Evolutionary conservation across 352 stramenopile genomes (phyloP).

Genomic region (Phytophthora ohioensis): DNA sequence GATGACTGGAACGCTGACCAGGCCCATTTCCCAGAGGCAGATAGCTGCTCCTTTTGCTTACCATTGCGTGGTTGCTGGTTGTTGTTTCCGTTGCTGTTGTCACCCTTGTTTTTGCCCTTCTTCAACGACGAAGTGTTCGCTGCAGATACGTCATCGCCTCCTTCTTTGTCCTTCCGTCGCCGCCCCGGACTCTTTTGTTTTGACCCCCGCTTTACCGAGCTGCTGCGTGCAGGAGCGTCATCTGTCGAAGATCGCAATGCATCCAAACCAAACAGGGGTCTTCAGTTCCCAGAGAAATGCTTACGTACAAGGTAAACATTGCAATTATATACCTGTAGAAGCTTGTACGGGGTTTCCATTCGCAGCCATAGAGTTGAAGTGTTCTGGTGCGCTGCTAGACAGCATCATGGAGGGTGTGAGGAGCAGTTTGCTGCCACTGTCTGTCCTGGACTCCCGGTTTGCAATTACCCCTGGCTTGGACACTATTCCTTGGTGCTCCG

Average conservation of each 20-base stretch:
- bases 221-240: slow-evolving; percentile 43
- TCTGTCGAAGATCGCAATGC: slow-evolving; percentile 35
- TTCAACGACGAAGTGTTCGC: slow-evolving; percentile 26
- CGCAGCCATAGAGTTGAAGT: slow-evolving; percentile 32
- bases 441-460: slow-evolving; percentile 29
- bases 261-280: slow-evolving; percentile 20
- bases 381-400: slow-evolving; percentile 66
- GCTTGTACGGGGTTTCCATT: slow-evolving; percentile 20
- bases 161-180: slow-evolving; percentile 55
- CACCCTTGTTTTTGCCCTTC: slow-evolving; percentile 48
- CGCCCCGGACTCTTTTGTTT: slow-evolving; percentile 50
- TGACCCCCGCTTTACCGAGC: slow-evolving; percentile 58
- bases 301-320: slow-evolving; percentile 16
- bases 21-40: slow-evolving; percentile 74
- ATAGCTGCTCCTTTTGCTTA: slow-evolving; percentile 65
- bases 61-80: slow-evolving; percentile 28
- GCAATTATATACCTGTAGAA: slow-evolving; percentile 36
- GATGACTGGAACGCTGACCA: slow-evolving; percentile 89
- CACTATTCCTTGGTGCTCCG: slow-evolving; percentile 36
- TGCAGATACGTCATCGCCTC: slow-evolving; percentile 23
- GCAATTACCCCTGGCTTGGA: slow-evolving; percentile 25
- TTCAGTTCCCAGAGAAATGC: slow-evolving; percentile 25
- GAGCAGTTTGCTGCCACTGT: slow-evolving; percentile 53
- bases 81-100: slow-evolving; percentile 45
- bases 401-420: slow-evolving; percentile 83